Base-by-base conservation (phyloP, 441 rosid genomes). In the Arabidopsis hybrid region DNA sequence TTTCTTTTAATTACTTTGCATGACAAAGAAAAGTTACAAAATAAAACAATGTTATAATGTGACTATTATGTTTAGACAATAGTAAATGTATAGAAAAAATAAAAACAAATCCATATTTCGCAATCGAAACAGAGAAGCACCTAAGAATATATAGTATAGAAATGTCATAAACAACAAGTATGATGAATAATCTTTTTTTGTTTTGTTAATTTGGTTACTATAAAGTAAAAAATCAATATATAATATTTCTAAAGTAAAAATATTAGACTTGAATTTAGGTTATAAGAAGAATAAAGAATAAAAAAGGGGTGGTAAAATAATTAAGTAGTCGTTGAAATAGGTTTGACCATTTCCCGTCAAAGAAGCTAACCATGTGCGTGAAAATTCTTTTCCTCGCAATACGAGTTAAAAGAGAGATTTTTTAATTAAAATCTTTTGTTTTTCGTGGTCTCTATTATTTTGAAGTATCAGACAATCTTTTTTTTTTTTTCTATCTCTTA, bases 311-410 rank as follows among this genome's bases (percentile, higher is more conserved):
- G 14, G 8, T 7, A 13, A 53, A 64, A 36, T n/a, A 8, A 18
- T 8, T 50, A 31, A 10, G 9, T 46, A 56, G 71, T 73, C 72
- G 4, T 38, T 65, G 60, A 73, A 73, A 57, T 38, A 50, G 29
- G 42, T 76, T 71, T 71, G 76, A 77, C 80, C 76, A 65, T 77
- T 42, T 71, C 80, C 76, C 80, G 76, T 77, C 80, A 77, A 77
- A 77, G 35, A 43, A 77, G 80, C 71, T 56, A 76, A 16, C 46
- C 4, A 29, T 53, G 46, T 58, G 10, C 63, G 69, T 71, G 80
- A 71, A 67, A 42, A 58, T 58, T 71, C 12, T 21, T 58, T 39
- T 59, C 42, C 42, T 64, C 67, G 2, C 6, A 6, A 21, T 29
- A 16, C 40, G 69, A 61, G 74, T 55, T 69, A 43, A 61, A 71